Base-by-base conservation (phyloP, 2,329 filamentous ascomycete genomes). In the Rasamsonia emersonii region DNA sequence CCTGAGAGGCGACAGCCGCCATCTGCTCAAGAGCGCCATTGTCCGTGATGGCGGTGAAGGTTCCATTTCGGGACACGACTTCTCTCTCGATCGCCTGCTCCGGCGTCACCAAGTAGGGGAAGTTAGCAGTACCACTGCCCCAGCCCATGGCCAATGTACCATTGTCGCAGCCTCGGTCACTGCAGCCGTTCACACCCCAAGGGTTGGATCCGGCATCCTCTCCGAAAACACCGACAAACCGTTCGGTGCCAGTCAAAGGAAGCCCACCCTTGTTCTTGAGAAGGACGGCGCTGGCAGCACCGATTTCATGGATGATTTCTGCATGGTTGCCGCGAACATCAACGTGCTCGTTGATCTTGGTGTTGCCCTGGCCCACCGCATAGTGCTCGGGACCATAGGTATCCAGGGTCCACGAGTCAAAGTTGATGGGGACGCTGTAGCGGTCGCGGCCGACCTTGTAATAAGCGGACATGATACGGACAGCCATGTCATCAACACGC, bases 401-500 rank as follows among this genome's bases (percentile, higher is more conserved):
- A 46, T 89, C 78, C 2, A 67, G 62, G 1, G 80, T 85, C 89
- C 89, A 96, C 4, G 86, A 86, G 47, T 81, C 80, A 61, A 95
- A 94, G 68, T 88, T 96, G 57, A 83, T 77, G 24, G 69, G 68
- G 15, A 68, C 61, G 23, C 62, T 54, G 42, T 56, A 47, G 24
- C 54, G 54, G 35, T 75, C 71, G 32, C 73, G 71, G 36, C 71
- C 74, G 29, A 79, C 74, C 45, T 72, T 73, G 56, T 75, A 80
- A 54, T 73, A 79, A 3, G 73, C 73, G 31, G 76, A 67, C 61
- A 79, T 73, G 50, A 79, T 93, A 46, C 91, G 78, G 58, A 86
- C 81, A 4, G 77, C 84, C 80, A 94, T 93, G 52, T 96, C 91
- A 46, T 95, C 88, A 7, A 96, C 56, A 30, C 89, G 76, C 73